Evolutionary conservation across 371 early-diverging fungal species (phyloP).

Genomic region (Lichtheimia ornata): DNA sequence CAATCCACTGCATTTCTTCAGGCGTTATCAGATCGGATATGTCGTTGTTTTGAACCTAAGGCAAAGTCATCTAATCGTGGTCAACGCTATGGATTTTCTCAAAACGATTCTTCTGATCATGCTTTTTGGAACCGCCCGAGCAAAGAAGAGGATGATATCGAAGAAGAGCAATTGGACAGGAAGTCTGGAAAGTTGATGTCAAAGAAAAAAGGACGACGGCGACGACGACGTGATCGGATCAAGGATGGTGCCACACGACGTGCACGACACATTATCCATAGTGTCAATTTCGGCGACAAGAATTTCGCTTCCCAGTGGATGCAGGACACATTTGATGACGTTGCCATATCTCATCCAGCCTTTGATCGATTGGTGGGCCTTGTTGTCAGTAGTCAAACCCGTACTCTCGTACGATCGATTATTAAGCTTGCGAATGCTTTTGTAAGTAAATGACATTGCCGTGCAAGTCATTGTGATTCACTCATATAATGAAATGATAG

Average conservation of each 20-base stretch:
- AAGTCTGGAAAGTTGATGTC: background rate
- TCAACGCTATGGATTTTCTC: slow-evolving; percentile 42
- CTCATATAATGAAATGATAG: slow-evolving; percentile 18
- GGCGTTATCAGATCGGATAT: background rate
- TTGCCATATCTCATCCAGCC: slow-evolving; percentile 37
- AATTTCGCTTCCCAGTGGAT: slow-evolving; percentile 46
- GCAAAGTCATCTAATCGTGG: slow-evolving; percentile 18
- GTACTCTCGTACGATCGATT: slow-evolving; percentile 39
- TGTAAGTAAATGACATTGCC: slow-evolving; percentile 13
- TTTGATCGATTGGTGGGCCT: slow-evolving; percentile 39
- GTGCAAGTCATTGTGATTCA: background rate
- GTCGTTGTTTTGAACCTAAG: background rate
- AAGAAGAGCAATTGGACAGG: background rate
- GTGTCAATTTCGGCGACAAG: slow-evolving; percentile 46
- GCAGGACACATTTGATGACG: slow-evolving; percentile 45
- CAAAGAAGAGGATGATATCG: background rate
- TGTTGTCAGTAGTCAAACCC: slow-evolving; percentile 41
- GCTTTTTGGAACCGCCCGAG: background rate
- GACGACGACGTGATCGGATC: slow-evolving; percentile 16
- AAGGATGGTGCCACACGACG: slow-evolving; percentile 23
- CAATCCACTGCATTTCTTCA: background rate
- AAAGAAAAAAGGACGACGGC: slow-evolving; percentile 4
- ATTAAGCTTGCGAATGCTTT: slow-evolving; percentile 44
- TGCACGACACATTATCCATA: slow-evolving; percentile 35
- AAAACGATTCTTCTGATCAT: slow-evolving; percentile 39